These are phyloP conservation scores for Brettanomyces anomalus DNA, from an alignment of 805 yeast species.

Conservation along the genomic window DNA sequence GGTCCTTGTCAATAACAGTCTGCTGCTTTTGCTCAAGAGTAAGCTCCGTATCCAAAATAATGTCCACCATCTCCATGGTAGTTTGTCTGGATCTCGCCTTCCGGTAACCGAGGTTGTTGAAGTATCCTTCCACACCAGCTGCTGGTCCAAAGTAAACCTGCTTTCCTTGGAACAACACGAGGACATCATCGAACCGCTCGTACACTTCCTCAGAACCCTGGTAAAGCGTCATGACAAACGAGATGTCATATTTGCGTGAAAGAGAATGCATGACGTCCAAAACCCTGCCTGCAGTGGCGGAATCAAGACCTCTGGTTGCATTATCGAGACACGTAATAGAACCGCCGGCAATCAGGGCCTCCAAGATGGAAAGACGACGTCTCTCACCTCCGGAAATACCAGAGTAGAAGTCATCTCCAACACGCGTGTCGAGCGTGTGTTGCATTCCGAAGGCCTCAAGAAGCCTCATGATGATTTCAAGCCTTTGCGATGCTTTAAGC, in stretches of 20 bases:
- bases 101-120: conserved; percentile 53
- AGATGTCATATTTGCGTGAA: conserved; percentile 7
- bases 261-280: conserved; percentile 49
- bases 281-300: conserved; percentile 76
- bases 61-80: conserved; percentile 20
- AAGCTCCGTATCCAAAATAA: conserved; percentile 10
- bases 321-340: conserved; percentile 68
- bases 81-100: conserved; percentile 13
- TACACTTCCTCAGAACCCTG: conserved; percentile 64
- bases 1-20: conserved; percentile 10
- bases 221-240: conserved; percentile 15
- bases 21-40: conserved; percentile 12
- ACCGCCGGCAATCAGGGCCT: conserved; percentile 59
- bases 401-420: conserved; percentile 39
- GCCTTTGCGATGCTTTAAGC: conserved; percentile 25
- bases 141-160: conserved; percentile 62
- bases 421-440: conserved; percentile 44
- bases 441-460: conserved; percentile 43
- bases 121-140: conserved; percentile 43
- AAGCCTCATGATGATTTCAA: conserved; percentile 33
- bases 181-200: conserved; percentile 53
- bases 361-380: conserved; percentile 77
- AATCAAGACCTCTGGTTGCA: conserved; percentile 78
- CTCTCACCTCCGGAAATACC: conserved; percentile 82
- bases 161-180: conserved; percentile 48